Base-by-base conservation (phyloP, 495 filamentous ascomycete species). In the Lophiostoma macrostomum region DNA sequence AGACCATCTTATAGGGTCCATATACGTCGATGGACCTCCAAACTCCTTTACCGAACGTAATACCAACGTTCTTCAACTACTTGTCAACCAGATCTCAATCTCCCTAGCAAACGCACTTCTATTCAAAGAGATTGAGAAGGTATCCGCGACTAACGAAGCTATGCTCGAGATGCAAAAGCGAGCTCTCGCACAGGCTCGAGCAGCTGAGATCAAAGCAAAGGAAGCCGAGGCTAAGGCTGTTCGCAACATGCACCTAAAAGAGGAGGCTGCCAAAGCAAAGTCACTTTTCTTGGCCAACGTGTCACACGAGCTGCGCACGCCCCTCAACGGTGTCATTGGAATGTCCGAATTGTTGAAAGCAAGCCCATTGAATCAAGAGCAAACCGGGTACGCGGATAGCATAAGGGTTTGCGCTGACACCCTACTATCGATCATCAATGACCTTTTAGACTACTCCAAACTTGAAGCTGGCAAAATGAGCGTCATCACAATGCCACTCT, bases 391-490 rank as follows among this genome's bases (percentile, higher is more conserved):
- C 74, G 87, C 90, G n/a, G 88, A 95, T 65, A 91, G 87, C 6
- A 95, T 95, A 58, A 77, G 88, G 3, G 84, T 95, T 18, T 96
- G 90, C 53, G 90, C 90, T 4, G 88, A 95, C 64, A 85, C 91
- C 6, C 73, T 96, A 6, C 76, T 95, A n/a, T 90, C 86, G 0
- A 85, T 96, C 47, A 96, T 96, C 74, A 95, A 96, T 64, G 90
- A 96, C 60, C 91, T 96, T 19, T 74, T 96, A 1, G 90, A 96
- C 67, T 95, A 93, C 65, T 93, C 88, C 25, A 90, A 93, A 64
- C 81, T 96, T 64, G 90, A 96, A 67, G 90, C 90, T 13, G 90
- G 91, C 62, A 96, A 95, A 73, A 93, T 96, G 87, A 88, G 89
- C 67, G 83, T 95, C 7, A 91, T 87, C 48, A 85, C 85, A 10